phyloP scores from a whole-genome alignment of 1,139 yeast species.

The Entelexis sorbosivorans region DNA sequence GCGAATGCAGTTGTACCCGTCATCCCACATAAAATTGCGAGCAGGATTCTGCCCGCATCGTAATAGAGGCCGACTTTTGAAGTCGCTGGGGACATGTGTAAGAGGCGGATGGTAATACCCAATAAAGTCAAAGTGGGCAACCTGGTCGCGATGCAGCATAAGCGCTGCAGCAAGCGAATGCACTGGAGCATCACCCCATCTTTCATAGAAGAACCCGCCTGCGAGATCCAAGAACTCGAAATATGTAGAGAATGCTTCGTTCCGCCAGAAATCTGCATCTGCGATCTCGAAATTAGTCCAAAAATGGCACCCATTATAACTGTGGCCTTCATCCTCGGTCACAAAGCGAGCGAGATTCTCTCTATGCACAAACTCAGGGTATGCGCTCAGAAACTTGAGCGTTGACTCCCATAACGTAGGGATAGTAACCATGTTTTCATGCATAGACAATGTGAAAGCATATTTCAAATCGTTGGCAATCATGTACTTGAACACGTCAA shows the following conservation, averaged over 20 bases:
- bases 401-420: conserved; percentile 70
- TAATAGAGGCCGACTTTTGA: conserved; percentile 15
- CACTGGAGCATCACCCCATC: conserved; percentile 84
- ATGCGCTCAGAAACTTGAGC: conserved; percentile 44
- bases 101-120: conserved; percentile 62
- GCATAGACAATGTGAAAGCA: conserved; percentile 68
- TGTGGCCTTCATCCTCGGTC: conserved; percentile 43
- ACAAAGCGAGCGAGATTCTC: conserved; percentile 60
- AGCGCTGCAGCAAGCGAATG: conserved; percentile 69
- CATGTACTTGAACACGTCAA: conserved; percentile 76
- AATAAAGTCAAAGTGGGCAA: conserved; percentile 83
- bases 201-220: conserved; percentile 74
- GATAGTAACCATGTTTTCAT: conserved; percentile 63
- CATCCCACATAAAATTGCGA: conserved; percentile 22
- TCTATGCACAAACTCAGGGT: conserved; percentile 51
- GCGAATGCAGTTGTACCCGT: conserved; percentile 20
- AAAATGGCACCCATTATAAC: conserved; percentile 77
- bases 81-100: conserved; percentile 24
- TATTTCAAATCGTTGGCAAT: conserved; percentile 60
- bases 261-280: conserved; percentile 65
- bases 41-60: conserved; percentile 44
- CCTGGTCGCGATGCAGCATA: conserved; percentile 47
- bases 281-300: conserved; percentile 81
- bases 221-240: conserved; percentile 56
- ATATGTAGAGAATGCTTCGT: conserved; percentile 50